phyloP scores from a whole-genome alignment of 768 basidiomycete genomes.

The Cystofilobasidium ferigula region DNA sequence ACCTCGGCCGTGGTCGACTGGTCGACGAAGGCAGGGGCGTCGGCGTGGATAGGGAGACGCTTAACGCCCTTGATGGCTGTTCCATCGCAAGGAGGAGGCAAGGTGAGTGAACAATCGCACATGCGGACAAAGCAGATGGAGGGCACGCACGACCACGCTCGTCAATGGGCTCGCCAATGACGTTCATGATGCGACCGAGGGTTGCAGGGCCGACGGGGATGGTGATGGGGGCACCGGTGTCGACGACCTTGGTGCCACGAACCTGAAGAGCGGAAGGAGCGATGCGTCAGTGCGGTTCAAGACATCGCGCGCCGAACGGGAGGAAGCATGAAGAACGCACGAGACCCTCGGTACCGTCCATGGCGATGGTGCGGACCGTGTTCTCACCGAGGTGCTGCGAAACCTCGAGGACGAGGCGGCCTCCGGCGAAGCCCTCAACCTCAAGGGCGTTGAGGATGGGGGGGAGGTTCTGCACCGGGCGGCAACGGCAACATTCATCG shows the following conservation, averaged over 20 bases:
- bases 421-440: conserved; percentile 84
- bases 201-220: conserved; percentile 91
- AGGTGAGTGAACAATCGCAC: neutral
- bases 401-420: conserved; percentile 97
- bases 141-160: conserved; percentile 65
- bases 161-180: conserved; percentile 99
- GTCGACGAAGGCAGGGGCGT: conserved; percentile 93
- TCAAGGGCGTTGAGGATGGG: conserved; percentile 98
- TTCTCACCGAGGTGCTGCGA: conserved; percentile 98
- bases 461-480: conserved; percentile 60
- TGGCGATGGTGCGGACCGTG: conserved; percentile 98
- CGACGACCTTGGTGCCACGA: conserved; percentile 91
- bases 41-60: conserved; percentile 83
- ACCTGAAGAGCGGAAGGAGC: conserved; percentile 11
- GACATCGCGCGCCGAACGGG: neutral
- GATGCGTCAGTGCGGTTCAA: neutral
- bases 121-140: neutral
- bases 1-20: conserved; percentile 99
- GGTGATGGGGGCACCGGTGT: conserved; percentile 91
- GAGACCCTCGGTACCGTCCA: conserved; percentile 99
- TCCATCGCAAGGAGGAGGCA: neutral
- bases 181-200: conserved; percentile 99
- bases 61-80: conserved; percentile 25
- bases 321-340: conserved; percentile 43
- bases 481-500: neutral